These are phyloP conservation scores for Lichtheimia corymbifera DNA, from an alignment of 371 early-diverging fungal genomes.

Conservation along the genomic window DNA sequence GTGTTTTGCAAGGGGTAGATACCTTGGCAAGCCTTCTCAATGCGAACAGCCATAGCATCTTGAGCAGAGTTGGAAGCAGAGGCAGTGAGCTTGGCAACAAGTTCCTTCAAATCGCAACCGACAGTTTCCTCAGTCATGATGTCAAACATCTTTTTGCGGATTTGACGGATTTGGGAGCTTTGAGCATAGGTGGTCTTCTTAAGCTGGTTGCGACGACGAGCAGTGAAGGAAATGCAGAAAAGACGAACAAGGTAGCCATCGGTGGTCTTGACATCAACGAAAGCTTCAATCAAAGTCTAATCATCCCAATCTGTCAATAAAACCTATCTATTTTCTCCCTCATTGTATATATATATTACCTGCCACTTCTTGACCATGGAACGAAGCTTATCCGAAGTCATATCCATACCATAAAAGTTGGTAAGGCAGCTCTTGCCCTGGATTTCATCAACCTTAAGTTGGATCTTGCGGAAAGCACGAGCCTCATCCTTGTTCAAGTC, in stretches of 20 bases:
- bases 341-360: neutral
- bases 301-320: too few relatives aligned
- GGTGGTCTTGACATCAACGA: constrained; percentile 99
- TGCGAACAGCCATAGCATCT: constrained; percentile 92
- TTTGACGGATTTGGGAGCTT: constrained; percentile 95
- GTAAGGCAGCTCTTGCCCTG: constrained; percentile 98
- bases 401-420: constrained; percentile 99
- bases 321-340: neutral
- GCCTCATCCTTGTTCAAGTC: constrained; percentile 98
- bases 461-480: constrained; percentile 97
- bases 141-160: constrained; percentile 99
- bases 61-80: constrained; percentile 52
- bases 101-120: constrained; percentile 93
- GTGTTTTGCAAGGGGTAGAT: constrained; percentile 99
- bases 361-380: constrained; percentile 99
- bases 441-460: constrained; percentile 97
- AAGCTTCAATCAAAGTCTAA: constrained; percentile 98
- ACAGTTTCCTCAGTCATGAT: constrained; percentile 92
- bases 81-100: constrained; percentile 94
- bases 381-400: constrained; percentile 99
- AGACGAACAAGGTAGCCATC: constrained; percentile 99
- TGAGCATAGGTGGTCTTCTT: constrained; percentile 99
- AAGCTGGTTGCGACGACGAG: constrained; percentile 93
- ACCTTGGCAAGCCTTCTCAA: constrained; percentile 96
- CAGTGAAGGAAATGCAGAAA: constrained; percentile 98